phyloP scores from a whole-genome alignment of 768 basidiomycete genomes.

The Boletus rubropictus region DNA sequence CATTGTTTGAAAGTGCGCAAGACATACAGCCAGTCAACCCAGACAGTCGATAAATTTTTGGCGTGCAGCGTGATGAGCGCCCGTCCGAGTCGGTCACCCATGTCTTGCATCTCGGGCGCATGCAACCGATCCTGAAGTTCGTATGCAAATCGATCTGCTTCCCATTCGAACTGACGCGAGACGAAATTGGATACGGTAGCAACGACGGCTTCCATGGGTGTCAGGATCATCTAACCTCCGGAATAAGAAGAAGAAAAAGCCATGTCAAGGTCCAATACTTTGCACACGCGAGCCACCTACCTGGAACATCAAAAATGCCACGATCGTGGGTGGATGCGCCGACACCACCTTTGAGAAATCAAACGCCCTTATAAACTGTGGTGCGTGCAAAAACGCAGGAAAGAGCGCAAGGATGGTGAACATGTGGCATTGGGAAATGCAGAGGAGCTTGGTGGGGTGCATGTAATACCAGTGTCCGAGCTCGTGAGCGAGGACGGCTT shows the following conservation, averaged over 20 bases:
- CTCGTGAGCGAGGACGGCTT: slow-evolving; percentile 96
- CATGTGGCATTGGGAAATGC: slow-evolving; percentile 81
- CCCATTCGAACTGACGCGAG: slow-evolving; percentile 83
- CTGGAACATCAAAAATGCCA: slow-evolving; percentile 86
- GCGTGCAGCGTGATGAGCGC: slow-evolving; percentile 85
- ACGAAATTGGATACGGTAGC: slow-evolving; percentile 73
- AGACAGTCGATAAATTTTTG: slow-evolving; percentile 88
- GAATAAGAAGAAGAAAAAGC: not conserved
- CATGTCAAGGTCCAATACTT: too few relatives aligned
- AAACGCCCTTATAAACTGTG: slow-evolving; percentile 73
- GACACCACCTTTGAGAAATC: slow-evolving; percentile 67
- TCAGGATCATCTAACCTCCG: slow-evolving; percentile 62
- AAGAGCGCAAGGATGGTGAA: slow-evolving; percentile 82
- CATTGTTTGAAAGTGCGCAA: not conserved
- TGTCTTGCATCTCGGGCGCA: slow-evolving; percentile 60
- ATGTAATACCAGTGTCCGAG: slow-evolving; percentile 94
- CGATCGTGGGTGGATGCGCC: slow-evolving; percentile 67
- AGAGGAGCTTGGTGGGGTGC: slow-evolving; percentile 86
- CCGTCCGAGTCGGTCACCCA: slow-evolving; percentile 79
- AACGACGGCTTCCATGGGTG: slow-evolving; percentile 71
- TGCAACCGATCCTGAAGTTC: slow-evolving; percentile 51
- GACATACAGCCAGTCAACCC: slow-evolving; percentile 83
- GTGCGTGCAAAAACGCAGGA: slow-evolving; percentile 83
- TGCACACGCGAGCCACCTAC: slow-evolving; percentile 20
- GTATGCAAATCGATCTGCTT: slow-evolving; percentile 85